These are phyloP conservation scores for Tephrocybe sp. DNA, from an alignment of 768 basidiomycete genomes.

Conservation along the genomic window DNA sequence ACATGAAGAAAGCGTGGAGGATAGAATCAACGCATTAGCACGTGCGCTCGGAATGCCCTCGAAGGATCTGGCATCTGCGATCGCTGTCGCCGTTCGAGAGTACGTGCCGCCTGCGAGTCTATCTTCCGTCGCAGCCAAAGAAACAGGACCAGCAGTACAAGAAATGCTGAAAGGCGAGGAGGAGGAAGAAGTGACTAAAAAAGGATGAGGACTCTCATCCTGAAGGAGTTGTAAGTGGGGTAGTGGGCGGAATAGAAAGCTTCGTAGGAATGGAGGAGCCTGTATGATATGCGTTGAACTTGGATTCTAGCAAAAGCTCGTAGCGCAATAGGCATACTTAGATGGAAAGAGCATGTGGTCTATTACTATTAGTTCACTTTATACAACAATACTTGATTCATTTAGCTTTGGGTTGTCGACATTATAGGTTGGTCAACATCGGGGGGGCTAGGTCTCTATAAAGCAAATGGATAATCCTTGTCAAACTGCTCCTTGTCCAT, in stretches of 20 bases:
- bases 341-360: background rate
- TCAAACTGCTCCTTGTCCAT: slow-evolving; percentile 15
- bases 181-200: slow-evolving; percentile 14
- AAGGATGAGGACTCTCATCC: slow-evolving; percentile 9
- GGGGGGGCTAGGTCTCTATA: background rate
- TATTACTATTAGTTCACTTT: too few relatives aligned
- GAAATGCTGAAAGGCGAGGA: slow-evolving; percentile 30
- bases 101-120: slow-evolving; percentile 62
- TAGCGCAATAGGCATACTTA: too few relatives aligned
- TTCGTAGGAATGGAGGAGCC: slow-evolving; percentile 52
- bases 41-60: slow-evolving; percentile 61
- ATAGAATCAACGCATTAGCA: slow-evolving; percentile 59
- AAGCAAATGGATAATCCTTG: slow-evolving; percentile 7
- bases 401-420: too few relatives aligned
- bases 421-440: background rate
- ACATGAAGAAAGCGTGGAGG: slow-evolving; percentile 42
- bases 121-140: slow-evolving; percentile 50
- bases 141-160: slow-evolving; percentile 44
- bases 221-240: slow-evolving; percentile 27
- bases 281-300: slow-evolving; percentile 14
- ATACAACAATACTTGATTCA: too few relatives aligned
- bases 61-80: slow-evolving; percentile 60
- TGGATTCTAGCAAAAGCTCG: background rate
- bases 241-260: slow-evolving; percentile 34
- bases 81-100: slow-evolving; percentile 58